A percentile compares a stretch with the other conserved stretches of the same genome.
phyloP scores from a whole-genome alignment of 306 rosid species.

The Senna tora region DNA sequence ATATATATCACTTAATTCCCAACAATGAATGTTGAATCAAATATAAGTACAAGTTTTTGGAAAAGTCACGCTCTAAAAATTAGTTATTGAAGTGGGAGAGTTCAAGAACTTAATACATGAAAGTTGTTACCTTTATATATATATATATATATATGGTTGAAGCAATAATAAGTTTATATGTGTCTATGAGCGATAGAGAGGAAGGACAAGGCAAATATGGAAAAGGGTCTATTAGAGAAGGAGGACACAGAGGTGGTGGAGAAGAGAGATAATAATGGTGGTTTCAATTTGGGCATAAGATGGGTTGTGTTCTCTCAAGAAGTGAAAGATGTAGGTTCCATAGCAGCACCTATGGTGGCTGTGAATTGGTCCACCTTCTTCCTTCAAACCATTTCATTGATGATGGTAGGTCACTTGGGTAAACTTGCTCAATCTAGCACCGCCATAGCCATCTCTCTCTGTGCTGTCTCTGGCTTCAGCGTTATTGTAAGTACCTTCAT shows the following conservation, averaged over 20 bases:
- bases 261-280: background rate
- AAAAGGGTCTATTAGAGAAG: conserved; percentile 34
- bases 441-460: conserved; percentile 58
- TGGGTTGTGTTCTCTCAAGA: conserved; percentile 41
- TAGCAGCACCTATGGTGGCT: conserved; percentile 62
- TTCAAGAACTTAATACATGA: background rate
- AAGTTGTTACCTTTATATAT: background rate
- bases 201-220: conserved; percentile 38
- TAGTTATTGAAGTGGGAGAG: no score
- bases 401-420: conserved; percentile 73
- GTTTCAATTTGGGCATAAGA: conserved; percentile 11
- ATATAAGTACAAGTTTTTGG: no score
- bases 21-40: background rate
- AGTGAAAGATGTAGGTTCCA: conserved; percentile 43
- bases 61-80: no score
- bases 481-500: conserved; percentile 47
- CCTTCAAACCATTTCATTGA: conserved; percentile 52
- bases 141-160: background rate
- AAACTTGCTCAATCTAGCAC: conserved; percentile 69
- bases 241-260: background rate
- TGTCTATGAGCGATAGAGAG: background rate
- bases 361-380: conserved; percentile 54
- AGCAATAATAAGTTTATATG: background rate
- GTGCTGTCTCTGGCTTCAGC: conserved; percentile 64
- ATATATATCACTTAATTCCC: background rate